Evolutionary conservation across 2,329 filamentous ascomycete genomes (phyloP).

Genomic region (Orbilia oligospora): DNA sequence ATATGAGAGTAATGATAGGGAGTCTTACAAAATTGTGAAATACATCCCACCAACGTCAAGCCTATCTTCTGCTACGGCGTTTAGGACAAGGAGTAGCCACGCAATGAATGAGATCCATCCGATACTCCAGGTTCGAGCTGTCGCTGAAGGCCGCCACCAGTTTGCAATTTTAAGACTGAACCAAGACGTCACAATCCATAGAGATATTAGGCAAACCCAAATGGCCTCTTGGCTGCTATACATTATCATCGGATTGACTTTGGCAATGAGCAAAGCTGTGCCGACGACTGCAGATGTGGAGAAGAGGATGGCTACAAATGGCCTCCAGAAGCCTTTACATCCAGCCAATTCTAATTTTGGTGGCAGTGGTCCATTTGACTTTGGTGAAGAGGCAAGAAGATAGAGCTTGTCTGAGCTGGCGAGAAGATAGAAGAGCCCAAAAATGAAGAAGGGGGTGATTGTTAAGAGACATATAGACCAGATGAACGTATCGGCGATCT

Average conservation of each 20-base stretch:
- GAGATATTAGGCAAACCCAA: slow-evolving; percentile 87
- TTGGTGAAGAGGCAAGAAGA: slow-evolving; percentile 73
- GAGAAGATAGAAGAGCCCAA: slow-evolving; percentile 78
- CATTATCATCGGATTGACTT: slow-evolving; percentile 90
- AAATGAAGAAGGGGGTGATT: slow-evolving; percentile 80
- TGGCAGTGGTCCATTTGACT: slow-evolving; percentile 69
- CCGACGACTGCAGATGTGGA: slow-evolving; percentile 79
- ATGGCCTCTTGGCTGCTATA: slow-evolving; percentile 90
- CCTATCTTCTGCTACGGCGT: slow-evolving; percentile 82
- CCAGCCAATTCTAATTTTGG: slow-evolving; percentile 69
- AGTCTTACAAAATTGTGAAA: slow-evolving; percentile 70
- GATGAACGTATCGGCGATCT: slow-evolving; percentile 86
- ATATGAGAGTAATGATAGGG: slow-evolving; percentile 72
- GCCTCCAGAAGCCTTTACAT: slow-evolving; percentile 85
- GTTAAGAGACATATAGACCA: slow-evolving; percentile 87
- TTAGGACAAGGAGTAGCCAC: slow-evolving; percentile 80
- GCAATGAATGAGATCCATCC: slow-evolving; percentile 86
- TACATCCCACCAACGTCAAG: slow-evolving; percentile 82
- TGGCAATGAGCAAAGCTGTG: slow-evolving; percentile 80
- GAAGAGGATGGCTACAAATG: slow-evolving; percentile 80
- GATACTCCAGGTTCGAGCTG: slow-evolving; percentile 84
- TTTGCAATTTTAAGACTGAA: slow-evolving; percentile 83
- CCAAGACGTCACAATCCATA: slow-evolving; percentile 87
- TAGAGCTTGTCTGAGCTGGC: slow-evolving; percentile 86
- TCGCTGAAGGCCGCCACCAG: slow-evolving; percentile 84